Percentiles rank a stretch among this genome's conserved stretches.
Conservation (phyloP, 441 rosid genomes). For the Pelargonium australe region DNA sequence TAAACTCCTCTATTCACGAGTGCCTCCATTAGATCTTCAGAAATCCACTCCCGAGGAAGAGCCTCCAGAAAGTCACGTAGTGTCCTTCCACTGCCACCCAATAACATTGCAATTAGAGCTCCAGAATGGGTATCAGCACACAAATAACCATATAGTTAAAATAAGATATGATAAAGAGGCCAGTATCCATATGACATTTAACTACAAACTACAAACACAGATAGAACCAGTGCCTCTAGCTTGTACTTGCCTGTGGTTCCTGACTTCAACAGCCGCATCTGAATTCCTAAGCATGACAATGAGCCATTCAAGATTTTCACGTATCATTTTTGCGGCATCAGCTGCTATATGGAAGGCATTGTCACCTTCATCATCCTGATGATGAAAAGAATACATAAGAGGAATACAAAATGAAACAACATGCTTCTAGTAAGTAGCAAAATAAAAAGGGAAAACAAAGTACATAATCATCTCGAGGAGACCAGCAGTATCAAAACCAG, state of each 20-base stretch:
- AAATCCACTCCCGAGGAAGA: conserved; percentile 98
- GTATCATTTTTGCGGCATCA: conserved; percentile 93
- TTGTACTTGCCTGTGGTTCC: conserved; percentile 82
- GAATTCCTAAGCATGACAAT: conserved; percentile 80
- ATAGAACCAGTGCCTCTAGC: conserved; percentile 1
- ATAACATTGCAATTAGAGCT: conserved; percentile 6
- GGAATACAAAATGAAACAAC: conserved; percentile 20
- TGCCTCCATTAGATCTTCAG: conserved; percentile 97
- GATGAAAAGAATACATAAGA: conserved; percentile 23
- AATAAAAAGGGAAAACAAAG: conserved; percentile 6
- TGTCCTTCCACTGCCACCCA: conserved; percentile 74
- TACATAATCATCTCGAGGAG: background rate
- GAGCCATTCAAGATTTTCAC: conserved; percentile 97
- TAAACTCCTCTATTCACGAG: conserved; percentile 67
- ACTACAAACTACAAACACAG: conserved; percentile 8
- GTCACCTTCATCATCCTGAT: conserved; percentile 96
- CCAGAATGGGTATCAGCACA: conserved; percentile 9
- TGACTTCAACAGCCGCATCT: conserved; percentile 74
- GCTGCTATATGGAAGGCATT: conserved; percentile 99
- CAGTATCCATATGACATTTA: background rate
- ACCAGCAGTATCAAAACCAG: background rate
- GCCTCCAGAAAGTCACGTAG: conserved; percentile 89
- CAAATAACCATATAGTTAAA: background rate
- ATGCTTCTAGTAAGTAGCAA: conserved; percentile 16
- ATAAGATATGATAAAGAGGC: background rate